Conservation (phyloP, 441 rosid genomes). For the Omphalea diandra region DNA sequence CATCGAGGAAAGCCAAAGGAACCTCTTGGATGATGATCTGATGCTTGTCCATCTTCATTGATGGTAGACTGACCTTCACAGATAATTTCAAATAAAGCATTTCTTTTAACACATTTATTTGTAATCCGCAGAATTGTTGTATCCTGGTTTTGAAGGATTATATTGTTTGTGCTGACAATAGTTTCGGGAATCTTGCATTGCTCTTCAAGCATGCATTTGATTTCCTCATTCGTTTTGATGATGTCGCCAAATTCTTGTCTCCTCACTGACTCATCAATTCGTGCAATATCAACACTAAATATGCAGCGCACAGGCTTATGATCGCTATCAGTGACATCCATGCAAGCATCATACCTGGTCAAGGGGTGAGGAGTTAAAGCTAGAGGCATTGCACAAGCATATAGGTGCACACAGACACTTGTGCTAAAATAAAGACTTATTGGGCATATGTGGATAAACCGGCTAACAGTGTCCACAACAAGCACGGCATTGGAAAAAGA, state of each 20-base stretch:
- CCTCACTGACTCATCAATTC: constrained; percentile 82
- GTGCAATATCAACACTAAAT: constrained; percentile 73
- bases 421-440: not conserved
- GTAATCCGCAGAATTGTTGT: constrained; percentile 65
- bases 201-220: constrained; percentile 49
- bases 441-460: not conserved
- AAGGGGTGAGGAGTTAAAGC: constrained; percentile 10
- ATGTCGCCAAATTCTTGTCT: constrained; percentile 81
- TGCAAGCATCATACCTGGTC: constrained; percentile 90
- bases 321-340: constrained; percentile 98
- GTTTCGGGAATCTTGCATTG: constrained; percentile 70
- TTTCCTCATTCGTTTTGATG: constrained; percentile 54
- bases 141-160: constrained; percentile 82
- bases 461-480: constrained; percentile 10
- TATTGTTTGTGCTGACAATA: constrained; percentile 58
- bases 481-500: not conserved
- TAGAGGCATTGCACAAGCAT: not conserved
- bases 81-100: constrained; percentile 58
- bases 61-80: constrained; percentile 70
- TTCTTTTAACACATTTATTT: constrained; percentile 49
- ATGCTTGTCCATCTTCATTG: constrained; percentile 57
- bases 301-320: constrained; percentile 97
- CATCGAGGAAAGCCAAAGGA: constrained; percentile 94
- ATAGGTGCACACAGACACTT: not conserved
- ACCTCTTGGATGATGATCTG: constrained; percentile 61